Evolutionary conservation across 306 rosid genomes (phyloP), one percentile per base, ranked within the genome.

Genomic region (Lagenaria siceraria): DNA sequence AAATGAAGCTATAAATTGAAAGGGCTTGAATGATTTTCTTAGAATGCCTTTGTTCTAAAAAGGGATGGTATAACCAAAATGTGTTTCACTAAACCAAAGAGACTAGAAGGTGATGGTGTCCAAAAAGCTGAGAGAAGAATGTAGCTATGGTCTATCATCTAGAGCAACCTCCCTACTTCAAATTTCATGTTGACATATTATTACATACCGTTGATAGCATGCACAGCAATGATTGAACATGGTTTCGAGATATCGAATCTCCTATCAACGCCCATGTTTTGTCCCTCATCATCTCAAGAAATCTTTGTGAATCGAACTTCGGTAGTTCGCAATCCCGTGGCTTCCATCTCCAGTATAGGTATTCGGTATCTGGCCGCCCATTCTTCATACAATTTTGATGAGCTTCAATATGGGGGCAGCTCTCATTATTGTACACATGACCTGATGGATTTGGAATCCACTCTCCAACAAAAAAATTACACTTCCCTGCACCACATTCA

Each of bases 201-300:
- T 82, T 27, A 61, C 62, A n/a, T 87, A 93, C 99, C 97, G 80
- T 85, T 27, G 99, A 85, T 56, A 96, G 97, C 86, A 89, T 78
- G 87, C 99, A 96, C 65, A 96, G 80, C 83, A 92, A 59, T 0
- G 99, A 96, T 66, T 96, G 99, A 21, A 92, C 96, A 81, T 96
- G 99, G 85, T 96, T 96, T 48, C 99, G 98, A 35, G 92, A 82
- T 63, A 96, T 96, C 1, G 99, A 96, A 86, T 96, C 99, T 10
- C 99, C 99, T 22, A 96, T 87, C 78, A 96, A 79, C 38, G 91
- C 99, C 99, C 93, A 96, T 19, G 77, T 63, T 82, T 92, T 96
- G 78, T 85, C 75, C 80, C 97, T 88, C 99, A 92, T 92, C 77
- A 29, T 77, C 54, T 81, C 80, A 27, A 96, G 98, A 83, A 96